Evolutionary conservation across 1,284 basidiomycete species (phyloP).

Genomic region (Xerocomus amazonicus): DNA sequence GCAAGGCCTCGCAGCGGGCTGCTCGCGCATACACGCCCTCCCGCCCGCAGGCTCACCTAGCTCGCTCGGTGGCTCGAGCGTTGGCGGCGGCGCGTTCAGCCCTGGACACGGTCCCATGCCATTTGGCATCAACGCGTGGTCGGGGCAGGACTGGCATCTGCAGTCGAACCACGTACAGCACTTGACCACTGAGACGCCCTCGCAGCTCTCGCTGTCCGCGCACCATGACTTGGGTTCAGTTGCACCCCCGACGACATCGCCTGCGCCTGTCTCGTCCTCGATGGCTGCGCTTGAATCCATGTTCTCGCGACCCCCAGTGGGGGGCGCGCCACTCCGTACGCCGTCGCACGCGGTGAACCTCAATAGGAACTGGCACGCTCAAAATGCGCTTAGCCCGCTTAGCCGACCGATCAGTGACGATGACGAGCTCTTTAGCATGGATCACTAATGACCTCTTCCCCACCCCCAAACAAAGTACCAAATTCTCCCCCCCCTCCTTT

Average conservation of each 20-base stretch:
- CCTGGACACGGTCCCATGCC: constrained; percentile 32
- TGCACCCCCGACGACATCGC: constrained; percentile 2
- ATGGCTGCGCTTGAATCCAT: constrained; percentile 43
- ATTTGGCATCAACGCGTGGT: constrained; percentile 30
- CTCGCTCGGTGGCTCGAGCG: constrained; percentile 29
- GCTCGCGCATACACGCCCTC: constrained; percentile 77
- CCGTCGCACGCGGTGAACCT: constrained; percentile 37
- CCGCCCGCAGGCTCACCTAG: constrained; percentile 46
- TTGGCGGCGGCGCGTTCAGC: constrained; percentile 28
- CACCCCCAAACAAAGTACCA: too few relatives aligned
- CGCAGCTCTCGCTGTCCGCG: constrained; percentile 28
- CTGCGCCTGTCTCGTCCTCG: constrained; percentile 10
- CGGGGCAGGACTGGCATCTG: constrained; percentile 26
- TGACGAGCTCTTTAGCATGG: constrained; percentile 69
- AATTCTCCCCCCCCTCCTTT: too few relatives aligned
- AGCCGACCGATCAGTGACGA: constrained; percentile 58
- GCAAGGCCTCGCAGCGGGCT: constrained; percentile 82
- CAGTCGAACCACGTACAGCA: constrained; percentile 32
- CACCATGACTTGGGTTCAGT: constrained; percentile 10
- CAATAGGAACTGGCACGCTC: constrained; percentile 38
- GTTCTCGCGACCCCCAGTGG: constrained; percentile 42
- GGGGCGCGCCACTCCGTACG: constrained; percentile 36
- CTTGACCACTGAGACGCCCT: constrained; percentile 11
- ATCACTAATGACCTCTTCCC: constrained; percentile 35
- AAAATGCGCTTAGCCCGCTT: constrained; percentile 48